Base-by-base conservation (phyloP, 768 basidiomycete genomes). In the Strobilomyces confusus region DNA sequence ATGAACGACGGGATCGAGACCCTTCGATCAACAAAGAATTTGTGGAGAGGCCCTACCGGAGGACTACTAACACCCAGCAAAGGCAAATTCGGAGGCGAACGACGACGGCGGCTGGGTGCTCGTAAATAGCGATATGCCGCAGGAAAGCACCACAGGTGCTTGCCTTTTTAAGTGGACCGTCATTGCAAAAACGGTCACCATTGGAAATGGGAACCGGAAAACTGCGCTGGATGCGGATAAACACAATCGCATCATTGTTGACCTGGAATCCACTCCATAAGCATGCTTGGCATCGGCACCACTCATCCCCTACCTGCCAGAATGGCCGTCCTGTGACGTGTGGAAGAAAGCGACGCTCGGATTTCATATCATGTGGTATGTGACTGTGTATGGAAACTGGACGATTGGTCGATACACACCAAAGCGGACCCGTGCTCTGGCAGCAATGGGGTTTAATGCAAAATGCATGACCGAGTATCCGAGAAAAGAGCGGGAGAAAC, bases 291-390 rank as follows among this genome's bases (percentile, higher is more conserved):
- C 30, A 44, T 20, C 36, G 48, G 45, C 29, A 22, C 37, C 7
- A 29, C 29, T 15, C 29, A 13, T 32, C 7, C 11, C 7, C 48
- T 30, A 17, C 47, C 25, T 42, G 41, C 51, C 38, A 25, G 32
- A 54, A 52, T 26, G 36, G 47, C 52, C 36, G 32, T 12, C 32
- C 30, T 53, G 52, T 41, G 47, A 37, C 50, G 52, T 52, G 47
- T 51, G 57, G 44, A 51, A 46, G 53, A 38, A 38, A 57, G 52
- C 44, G 36, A 53, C 38, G 17, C 25, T 55, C 49, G 38, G 47
- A 58, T 59, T 61, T 56, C 49, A 55, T 58, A 56, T 47, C 14
- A 56, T 56, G 54, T 57, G 52, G 43, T 22, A 38, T 48, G 34
- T 15, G 15, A 17, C 46, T 38, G 20, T 29, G 32, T 40, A 51